A percentile compares a stretch with the other conserved stretches of the same genome.
phyloP scores from a whole-genome alignment of 345 rosid genomes.

The Dipteronia dyeriana region DNA sequence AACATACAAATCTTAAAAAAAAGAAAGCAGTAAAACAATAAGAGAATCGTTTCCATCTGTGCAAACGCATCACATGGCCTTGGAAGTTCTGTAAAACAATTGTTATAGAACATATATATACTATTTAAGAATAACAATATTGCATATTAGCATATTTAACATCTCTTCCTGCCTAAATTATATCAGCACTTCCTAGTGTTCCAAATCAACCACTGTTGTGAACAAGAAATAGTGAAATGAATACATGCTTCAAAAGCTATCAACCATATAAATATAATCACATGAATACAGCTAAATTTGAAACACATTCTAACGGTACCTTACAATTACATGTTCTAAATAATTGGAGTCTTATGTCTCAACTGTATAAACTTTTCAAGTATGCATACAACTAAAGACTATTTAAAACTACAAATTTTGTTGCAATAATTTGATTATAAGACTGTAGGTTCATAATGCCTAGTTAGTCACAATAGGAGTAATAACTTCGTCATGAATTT shows the following conservation, averaged over 20 bases:
- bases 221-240: not conserved
- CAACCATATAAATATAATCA: conserved; percentile 6
- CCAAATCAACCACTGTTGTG: not conserved
- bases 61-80: too few species aligned
- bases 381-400: conserved; percentile 1
- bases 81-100: too few species aligned
- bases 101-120: too few species aligned
- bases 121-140: not conserved
- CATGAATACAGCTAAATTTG: not conserved
- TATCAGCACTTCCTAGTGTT: not conserved
- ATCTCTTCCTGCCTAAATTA: not conserved
- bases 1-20: not conserved
- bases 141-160: not conserved
- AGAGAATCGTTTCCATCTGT: too few species aligned
- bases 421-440: not conserved
- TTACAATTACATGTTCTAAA: not conserved
- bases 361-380: not conserved
- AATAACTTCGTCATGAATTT: not conserved
- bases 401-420: not conserved
- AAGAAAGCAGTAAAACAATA: not conserved
- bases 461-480: not conserved
- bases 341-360: not conserved
- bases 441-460: not conserved
- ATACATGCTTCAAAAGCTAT: not conserved
- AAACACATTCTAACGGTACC: not conserved